phyloP scores from a whole-genome alignment of 169 alveolate species.

The Cystoisospora suis region DNA sequence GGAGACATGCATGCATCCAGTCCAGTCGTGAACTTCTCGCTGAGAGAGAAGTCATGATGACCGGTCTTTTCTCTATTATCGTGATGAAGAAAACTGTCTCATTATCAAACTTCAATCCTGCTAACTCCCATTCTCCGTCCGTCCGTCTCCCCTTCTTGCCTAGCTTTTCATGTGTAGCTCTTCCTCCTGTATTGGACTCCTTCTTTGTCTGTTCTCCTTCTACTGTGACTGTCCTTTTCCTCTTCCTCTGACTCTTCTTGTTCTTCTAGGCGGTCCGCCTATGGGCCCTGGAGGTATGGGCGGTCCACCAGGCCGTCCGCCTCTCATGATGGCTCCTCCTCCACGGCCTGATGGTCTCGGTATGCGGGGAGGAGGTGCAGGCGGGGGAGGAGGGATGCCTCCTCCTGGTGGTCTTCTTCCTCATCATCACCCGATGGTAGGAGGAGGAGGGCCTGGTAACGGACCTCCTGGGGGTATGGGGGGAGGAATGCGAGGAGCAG shows the following conservation, averaged over 20 bases:
- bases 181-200: background rate
- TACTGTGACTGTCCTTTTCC: background rate
- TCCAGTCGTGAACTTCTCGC: too few relatives aligned
- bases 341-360: too few relatives aligned
- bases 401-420: too few relatives aligned
- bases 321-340: background rate
- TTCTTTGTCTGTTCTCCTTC: background rate
- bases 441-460: too few relatives aligned
- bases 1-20: too few relatives aligned
- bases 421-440: too few relatives aligned
- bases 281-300: constrained; percentile 23
- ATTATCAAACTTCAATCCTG: background rate
- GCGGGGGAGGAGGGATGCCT: too few relatives aligned
- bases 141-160: background rate
- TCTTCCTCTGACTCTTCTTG: background rate
- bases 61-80: background rate
- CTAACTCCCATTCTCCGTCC: background rate
- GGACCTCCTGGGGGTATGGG: too few relatives aligned
- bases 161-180: background rate
- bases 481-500: too few relatives aligned
- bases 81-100: background rate
- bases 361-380: too few relatives aligned
- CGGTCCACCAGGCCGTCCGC: constrained; percentile 22
- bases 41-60: background rate
- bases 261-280: background rate